phyloP scores from a whole-genome alignment of 495 filamentous ascomycete genomes.

The Trichoderma orchidacearum region DNA sequence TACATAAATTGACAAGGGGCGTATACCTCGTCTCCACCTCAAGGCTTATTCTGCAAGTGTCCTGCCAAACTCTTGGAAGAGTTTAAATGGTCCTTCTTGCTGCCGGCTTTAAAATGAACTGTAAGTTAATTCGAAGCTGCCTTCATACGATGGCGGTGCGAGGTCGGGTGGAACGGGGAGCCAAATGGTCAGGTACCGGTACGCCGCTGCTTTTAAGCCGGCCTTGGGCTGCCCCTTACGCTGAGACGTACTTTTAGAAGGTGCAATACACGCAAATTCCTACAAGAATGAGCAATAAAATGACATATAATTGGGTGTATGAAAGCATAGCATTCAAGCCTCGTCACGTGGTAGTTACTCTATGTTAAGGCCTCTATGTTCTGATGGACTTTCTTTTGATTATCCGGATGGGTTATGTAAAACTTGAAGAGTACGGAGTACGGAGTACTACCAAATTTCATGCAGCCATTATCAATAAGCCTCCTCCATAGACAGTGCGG shows the following conservation, averaged over 20 bases:
- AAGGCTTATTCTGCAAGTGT: no score
- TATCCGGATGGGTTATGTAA: background rate
- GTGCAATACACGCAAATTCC: no score
- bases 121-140: background rate
- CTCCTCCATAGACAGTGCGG: no score
- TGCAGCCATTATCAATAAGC: no score
- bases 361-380: background rate
- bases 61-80: no score
- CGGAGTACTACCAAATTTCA: background rate
- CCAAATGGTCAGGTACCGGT: no score
- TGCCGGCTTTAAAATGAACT: background rate
- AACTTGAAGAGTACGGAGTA: background rate
- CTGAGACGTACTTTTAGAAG: no score
- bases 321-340: background rate
- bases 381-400: background rate
- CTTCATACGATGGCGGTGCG: background rate
- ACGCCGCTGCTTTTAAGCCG: background rate
- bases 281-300: no score
- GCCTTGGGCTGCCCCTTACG: background rate
- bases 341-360: no score
- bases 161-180: no score
- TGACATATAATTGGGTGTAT: background rate
- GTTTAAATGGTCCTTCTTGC: no score
- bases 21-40: background rate
- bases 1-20: background rate